Conservation (phyloP, 140 eudicot species). For the Artemisia princeps region DNA sequence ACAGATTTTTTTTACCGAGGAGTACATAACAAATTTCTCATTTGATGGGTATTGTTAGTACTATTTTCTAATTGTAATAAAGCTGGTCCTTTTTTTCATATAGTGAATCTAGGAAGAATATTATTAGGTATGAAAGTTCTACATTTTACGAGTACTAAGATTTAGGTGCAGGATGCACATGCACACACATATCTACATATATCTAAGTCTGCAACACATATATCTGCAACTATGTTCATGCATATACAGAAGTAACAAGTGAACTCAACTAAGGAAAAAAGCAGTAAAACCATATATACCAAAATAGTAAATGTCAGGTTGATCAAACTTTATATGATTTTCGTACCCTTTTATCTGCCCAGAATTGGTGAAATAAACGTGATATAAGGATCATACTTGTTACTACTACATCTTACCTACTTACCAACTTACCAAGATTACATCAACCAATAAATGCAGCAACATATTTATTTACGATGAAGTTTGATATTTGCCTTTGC, state of each 20-base stretch:
- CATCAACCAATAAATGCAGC: neutral
- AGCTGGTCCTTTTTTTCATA: neutral
- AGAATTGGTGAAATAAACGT: neutral
- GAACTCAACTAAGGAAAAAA: neutral
- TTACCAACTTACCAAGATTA: neutral
- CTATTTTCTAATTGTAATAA: neutral
- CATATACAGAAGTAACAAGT: neutral
- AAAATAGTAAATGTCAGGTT: neutral
- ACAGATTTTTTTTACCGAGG: too few relatives aligned
- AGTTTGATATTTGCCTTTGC: neutral
- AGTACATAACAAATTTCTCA: too few relatives aligned
- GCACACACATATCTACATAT: neutral
- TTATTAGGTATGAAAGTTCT: neutral
- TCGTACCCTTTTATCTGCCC: neutral
- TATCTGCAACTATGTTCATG: neutral
- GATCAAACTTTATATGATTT: neutral
- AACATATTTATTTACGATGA: neutral
- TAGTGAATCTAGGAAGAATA: neutral
- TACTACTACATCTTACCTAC: neutral
- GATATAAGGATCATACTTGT: neutral
- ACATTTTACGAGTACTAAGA: neutral
- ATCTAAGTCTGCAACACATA: neutral
- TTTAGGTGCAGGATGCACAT: neutral
- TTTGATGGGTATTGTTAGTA: too few relatives aligned
- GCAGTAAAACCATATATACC: slow-evolving; percentile 9